A percentile compares a stretch with the other conserved stretches of the same genome.
These are phyloP conservation scores for Neurospora sp. DNA, from an alignment of 495 filamentous ascomycete genomes.

Conservation along the genomic window DNA sequence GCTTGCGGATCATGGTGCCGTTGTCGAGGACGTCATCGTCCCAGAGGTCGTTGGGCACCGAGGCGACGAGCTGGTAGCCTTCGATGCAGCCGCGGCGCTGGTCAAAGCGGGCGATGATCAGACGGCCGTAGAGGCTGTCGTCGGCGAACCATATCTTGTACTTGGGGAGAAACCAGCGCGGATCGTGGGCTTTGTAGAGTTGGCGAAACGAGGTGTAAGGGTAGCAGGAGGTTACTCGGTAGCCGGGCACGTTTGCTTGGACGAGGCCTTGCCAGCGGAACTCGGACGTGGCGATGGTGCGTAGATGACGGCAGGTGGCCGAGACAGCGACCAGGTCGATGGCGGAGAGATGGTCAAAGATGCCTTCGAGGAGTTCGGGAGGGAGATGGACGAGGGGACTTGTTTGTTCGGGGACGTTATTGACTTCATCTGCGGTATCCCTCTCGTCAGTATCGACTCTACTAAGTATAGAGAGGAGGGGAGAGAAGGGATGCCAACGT, in stretches of 20 bases:
- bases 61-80: constrained; percentile 64
- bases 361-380: constrained; percentile 49
- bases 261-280: constrained; percentile 53
- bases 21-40: constrained; percentile 28
- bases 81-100: constrained; percentile 63
- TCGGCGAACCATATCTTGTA: constrained; percentile 84
- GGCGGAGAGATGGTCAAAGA: constrained; percentile 51
- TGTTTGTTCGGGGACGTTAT: background rate
- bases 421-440: background rate
- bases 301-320: constrained; percentile 44
- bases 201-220: constrained; percentile 52
- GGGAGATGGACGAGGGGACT: constrained; percentile 41
- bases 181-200: constrained; percentile 64
- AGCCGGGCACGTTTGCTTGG: constrained; percentile 47
- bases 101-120: constrained; percentile 68
- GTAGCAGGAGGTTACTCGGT: constrained; percentile 41
- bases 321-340: constrained; percentile 45
- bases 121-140: constrained; percentile 50
- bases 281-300: constrained; percentile 42
- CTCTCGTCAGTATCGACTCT: background rate
- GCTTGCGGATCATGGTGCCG: constrained; percentile 63
- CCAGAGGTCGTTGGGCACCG: constrained; percentile 16
- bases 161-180: constrained; percentile 73
- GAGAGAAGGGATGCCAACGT: background rate
- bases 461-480: background rate